A percentile compares a stretch with the other conserved stretches of the same genome.
Conservation (phyloP, 177 flowering plant species). For the Vitis hybrid region DNA sequence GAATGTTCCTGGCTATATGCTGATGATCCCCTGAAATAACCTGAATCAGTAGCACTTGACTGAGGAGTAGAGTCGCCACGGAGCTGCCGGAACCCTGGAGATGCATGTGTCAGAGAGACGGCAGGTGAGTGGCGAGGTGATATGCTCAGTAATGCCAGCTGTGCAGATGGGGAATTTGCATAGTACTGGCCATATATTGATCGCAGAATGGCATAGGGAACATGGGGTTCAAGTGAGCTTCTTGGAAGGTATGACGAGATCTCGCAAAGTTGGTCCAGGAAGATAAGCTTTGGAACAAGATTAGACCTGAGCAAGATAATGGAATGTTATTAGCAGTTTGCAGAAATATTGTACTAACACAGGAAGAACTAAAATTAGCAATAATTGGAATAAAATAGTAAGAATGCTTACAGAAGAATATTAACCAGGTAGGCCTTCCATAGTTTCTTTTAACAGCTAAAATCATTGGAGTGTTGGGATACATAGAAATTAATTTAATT, state of each 20-base stretch:
- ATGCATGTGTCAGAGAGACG: slow-evolving; percentile 55
- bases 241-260: slow-evolving; percentile 83
- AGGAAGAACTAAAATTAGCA: neutral
- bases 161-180: slow-evolving; percentile 55
- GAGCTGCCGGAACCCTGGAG: slow-evolving; percentile 57
- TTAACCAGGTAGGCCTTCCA: no score
- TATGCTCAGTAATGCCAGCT: slow-evolving; percentile 47
- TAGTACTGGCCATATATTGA: slow-evolving; percentile 93
- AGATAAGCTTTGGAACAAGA: slow-evolving; percentile 82
- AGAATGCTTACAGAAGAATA: no score
- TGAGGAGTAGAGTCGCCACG: slow-evolving; percentile 64
- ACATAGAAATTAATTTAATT: no score
- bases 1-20: slow-evolving; percentile 53
- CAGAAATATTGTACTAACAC: neutral
- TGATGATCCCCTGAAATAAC: slow-evolving; percentile 56
- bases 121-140: slow-evolving; percentile 89
- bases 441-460: no score
- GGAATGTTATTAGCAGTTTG: slow-evolving; percentile 6
- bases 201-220: slow-evolving; percentile 84
- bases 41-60: slow-evolving; percentile 45
- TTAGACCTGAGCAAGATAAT: slow-evolving; percentile 55
- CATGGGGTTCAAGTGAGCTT: slow-evolving; percentile 74
- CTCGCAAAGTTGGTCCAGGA: slow-evolving; percentile 90
- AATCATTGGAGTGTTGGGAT: no score
- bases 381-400: neutral